Percentiles rank a stretch among this genome's conserved stretches.
Conservation (phyloP, 805 yeast genomes). For the Pichia thaimueangensis region DNA sequence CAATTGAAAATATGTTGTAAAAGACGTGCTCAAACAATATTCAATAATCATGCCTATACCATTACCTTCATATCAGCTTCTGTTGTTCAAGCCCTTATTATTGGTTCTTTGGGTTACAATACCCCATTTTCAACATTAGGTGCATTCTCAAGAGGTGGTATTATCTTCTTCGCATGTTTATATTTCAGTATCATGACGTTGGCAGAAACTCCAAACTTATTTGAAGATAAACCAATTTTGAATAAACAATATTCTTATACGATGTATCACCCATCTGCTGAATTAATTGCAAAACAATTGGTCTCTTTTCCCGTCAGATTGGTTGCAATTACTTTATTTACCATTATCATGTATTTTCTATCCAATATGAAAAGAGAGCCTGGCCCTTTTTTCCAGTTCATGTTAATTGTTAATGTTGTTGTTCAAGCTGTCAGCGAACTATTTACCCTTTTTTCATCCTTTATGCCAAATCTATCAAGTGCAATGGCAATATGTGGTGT, state of each 20-base stretch:
- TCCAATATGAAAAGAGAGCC: conserved; percentile 45
- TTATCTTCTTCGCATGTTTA: conserved; percentile 53
- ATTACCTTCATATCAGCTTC: conserved; percentile 45
- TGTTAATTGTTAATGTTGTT: conserved; percentile 34
- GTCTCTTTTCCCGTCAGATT: conserved; percentile 54
- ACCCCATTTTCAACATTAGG: conserved; percentile 45
- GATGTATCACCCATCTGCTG: conserved; percentile 59
- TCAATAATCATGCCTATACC: conserved; percentile 52
- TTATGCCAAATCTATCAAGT: conserved; percentile 41
- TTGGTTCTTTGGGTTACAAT: conserved; percentile 55
- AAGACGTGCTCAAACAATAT: conserved; percentile 48
- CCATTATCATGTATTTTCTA: conserved; percentile 46
- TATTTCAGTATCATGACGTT: conserved; percentile 55
- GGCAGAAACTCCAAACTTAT: conserved; percentile 55
- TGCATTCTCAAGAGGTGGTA: conserved; percentile 58
- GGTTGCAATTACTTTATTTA: conserved; percentile 41
- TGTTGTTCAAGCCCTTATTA: conserved; percentile 48
- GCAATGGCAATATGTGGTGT: conserved; percentile 61
- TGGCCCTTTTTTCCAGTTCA: conserved; percentile 47
- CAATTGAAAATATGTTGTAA: conserved; percentile 46
- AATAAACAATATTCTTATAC: conserved; percentile 61
- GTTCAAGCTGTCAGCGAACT: conserved; percentile 44
- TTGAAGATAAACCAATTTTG: conserved; percentile 55
- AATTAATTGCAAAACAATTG: conserved; percentile 49
- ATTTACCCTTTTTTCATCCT: conserved; percentile 49